Evolutionary conservation across 176 grass and related monocot species (phyloP).

Genomic region (Cenchrus purpureus): DNA sequence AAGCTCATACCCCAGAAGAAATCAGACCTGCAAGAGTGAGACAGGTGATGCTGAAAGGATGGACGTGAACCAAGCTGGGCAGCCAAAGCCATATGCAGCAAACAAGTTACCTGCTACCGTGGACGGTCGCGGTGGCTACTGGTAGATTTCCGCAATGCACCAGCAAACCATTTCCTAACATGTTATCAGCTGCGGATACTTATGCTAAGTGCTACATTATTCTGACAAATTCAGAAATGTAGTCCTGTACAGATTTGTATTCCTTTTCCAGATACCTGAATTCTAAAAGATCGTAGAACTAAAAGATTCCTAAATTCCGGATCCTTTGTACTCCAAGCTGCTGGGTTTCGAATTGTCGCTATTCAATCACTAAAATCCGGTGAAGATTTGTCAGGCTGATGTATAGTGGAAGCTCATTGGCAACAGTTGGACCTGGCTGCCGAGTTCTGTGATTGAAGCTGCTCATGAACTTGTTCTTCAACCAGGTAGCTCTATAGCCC

Average conservation of each 20-base stretch:
- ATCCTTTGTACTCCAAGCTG: neutral
- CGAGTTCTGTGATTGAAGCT: slow-evolving; percentile 23
- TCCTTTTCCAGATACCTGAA: slow-evolving; percentile 26
- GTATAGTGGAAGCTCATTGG: neutral
- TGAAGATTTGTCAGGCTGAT: neutral
- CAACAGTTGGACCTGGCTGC: neutral
- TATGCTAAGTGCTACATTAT: slow-evolving; percentile 27
- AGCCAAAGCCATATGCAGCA: slow-evolving; percentile 60
- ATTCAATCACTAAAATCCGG: slow-evolving; percentile 16
- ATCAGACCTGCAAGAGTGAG: slow-evolving; percentile 77
- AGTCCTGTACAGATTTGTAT: slow-evolving; percentile 41
- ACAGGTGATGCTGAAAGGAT: slow-evolving; percentile 69
- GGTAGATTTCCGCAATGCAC: slow-evolving; percentile 48
- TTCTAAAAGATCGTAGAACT: neutral
- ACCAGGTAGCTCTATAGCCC: neutral
- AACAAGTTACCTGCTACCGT: slow-evolving; percentile 68
- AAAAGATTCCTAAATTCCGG: neutral
- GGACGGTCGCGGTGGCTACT: slow-evolving; percentile 62
- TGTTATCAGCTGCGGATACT: slow-evolving; percentile 18
- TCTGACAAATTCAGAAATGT: slow-evolving; percentile 39
- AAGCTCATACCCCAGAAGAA: slow-evolving; percentile 77
- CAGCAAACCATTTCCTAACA: neutral
- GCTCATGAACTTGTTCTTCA: neutral
- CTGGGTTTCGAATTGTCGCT: neutral
- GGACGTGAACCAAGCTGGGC: slow-evolving; percentile 41